Conservation (phyloP, 2,329 filamentous ascomycete species). For the Penicillium hordei region DNA sequence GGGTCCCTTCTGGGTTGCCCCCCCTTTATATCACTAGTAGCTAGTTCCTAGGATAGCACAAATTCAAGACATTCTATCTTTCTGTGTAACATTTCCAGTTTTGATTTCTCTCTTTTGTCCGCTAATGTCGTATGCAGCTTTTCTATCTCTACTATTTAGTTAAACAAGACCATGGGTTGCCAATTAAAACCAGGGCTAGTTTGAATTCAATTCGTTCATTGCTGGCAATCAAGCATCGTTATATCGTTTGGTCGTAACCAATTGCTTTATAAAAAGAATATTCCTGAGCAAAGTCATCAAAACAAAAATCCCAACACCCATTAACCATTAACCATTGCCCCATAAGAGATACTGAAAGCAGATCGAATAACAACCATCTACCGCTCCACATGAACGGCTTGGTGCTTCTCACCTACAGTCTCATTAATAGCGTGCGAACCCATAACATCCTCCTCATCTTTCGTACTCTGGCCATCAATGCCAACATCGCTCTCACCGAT, state of each 20-base stretch:
- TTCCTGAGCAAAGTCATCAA: neutral
- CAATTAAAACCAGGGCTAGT: neutral
- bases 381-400: slow-evolving; percentile 14
- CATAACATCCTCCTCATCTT: slow-evolving; percentile 32
- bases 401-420: slow-evolving; percentile 18
- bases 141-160: no score
- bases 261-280: neutral
- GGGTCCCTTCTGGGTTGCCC: neutral
- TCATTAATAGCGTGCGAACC: slow-evolving; percentile 26
- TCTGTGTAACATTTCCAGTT: no score
- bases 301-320: neutral
- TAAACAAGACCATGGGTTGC: neutral
- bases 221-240: neutral
- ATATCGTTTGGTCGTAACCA: neutral
- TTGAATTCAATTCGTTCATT: neutral
- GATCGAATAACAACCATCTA: neutral
- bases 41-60: no score
- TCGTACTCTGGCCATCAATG: slow-evolving; percentile 23
- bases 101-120: no score
- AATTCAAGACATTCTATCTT: no score
- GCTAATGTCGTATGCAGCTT: neutral
- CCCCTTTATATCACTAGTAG: neutral
- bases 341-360: neutral
- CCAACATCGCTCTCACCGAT: slow-evolving; percentile 51
- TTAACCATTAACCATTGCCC: neutral